Conservation (phyloP, 805 yeast genomes). For the Candida manassasensis region DNA sequence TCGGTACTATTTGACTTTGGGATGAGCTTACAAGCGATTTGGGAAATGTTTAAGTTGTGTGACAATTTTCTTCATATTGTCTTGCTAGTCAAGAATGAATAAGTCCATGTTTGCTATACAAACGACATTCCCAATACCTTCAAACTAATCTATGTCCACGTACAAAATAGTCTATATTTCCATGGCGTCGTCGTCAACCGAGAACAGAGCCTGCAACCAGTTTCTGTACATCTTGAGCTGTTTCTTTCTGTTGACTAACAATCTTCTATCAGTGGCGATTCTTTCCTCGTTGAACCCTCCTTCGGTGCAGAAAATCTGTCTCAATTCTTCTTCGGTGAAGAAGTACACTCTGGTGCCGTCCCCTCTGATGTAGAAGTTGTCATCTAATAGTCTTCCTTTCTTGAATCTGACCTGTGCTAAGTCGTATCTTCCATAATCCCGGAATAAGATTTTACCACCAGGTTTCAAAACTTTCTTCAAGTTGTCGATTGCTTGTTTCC, state of each 20-base stretch:
- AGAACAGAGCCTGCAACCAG: conserved; percentile 93
- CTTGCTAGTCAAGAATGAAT: conserved; percentile 9
- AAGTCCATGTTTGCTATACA: too few species aligned
- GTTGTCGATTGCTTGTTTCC: conserved; percentile 77
- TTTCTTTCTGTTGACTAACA: conserved; percentile 87
- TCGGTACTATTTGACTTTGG: conserved; percentile 11
- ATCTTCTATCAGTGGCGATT: conserved; percentile 85
- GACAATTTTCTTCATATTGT: conserved; percentile 36
- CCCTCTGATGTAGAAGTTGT: conserved; percentile 93
- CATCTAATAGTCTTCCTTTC: conserved; percentile 79
- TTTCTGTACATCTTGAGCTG: conserved; percentile 93
- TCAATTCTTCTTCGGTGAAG: conserved; percentile 89
- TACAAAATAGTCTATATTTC: too few species aligned
- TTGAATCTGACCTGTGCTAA: conserved; percentile 93
- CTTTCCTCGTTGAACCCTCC: conserved; percentile 60
- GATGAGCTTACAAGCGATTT: conserved; percentile 16
- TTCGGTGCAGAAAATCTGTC: conserved; percentile 52
- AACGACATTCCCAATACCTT: too few species aligned
- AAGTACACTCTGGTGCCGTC: conserved; percentile 98
- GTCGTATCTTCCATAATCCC: conserved; percentile 96
- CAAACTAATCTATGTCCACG: too few species aligned
- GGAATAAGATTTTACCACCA: conserved; percentile 82
- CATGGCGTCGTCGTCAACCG: conserved; percentile 19
- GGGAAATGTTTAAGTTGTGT: conserved; percentile 29
- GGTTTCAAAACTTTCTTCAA: conserved; percentile 75